Conservation (phyloP, 106 monocot genomes). For the Chionographis japonica region DNA sequence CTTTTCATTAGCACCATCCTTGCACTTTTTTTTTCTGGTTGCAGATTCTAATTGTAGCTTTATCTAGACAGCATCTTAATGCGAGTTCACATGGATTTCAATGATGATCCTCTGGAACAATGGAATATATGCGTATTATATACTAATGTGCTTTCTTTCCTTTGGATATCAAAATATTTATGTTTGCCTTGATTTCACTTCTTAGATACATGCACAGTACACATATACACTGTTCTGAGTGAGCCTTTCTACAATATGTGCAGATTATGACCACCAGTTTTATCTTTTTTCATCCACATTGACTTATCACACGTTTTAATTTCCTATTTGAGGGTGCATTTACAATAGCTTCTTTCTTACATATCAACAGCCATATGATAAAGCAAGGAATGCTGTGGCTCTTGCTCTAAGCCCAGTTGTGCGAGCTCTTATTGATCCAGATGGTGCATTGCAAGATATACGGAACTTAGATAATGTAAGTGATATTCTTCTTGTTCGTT, state of each 20-base stretch:
- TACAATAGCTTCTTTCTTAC: background rate
- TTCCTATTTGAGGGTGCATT: background rate
- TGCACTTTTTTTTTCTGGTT: too few relatives aligned
- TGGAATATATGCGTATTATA: too few relatives aligned
- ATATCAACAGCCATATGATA: constrained; percentile 77
- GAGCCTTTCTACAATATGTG: background rate
- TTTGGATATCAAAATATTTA: too few relatives aligned
- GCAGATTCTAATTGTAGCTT: too few relatives aligned
- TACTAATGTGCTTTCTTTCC: background rate
- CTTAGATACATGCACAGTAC: too few relatives aligned
- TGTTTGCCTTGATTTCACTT: too few relatives aligned
- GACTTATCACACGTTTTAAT: too few relatives aligned
- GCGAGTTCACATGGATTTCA: too few relatives aligned
- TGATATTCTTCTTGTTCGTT: background rate
- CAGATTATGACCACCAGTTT: too few relatives aligned
- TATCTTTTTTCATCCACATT: background rate
- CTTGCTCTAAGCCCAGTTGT: constrained; percentile 97
- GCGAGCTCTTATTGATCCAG: constrained; percentile 84
- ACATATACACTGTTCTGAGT: background rate
- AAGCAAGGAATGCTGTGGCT: constrained; percentile 95
- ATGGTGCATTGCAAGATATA: constrained; percentile 84
- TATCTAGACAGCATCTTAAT: too few relatives aligned
- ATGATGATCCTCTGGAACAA: too few relatives aligned
- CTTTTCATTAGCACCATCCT: too few relatives aligned
- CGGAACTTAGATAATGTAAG: constrained; percentile 82